These are phyloP conservation scores for Globisporangium barbulae DNA, from an alignment of 352 stramenopile genomes.

Conservation along the genomic window DNA sequence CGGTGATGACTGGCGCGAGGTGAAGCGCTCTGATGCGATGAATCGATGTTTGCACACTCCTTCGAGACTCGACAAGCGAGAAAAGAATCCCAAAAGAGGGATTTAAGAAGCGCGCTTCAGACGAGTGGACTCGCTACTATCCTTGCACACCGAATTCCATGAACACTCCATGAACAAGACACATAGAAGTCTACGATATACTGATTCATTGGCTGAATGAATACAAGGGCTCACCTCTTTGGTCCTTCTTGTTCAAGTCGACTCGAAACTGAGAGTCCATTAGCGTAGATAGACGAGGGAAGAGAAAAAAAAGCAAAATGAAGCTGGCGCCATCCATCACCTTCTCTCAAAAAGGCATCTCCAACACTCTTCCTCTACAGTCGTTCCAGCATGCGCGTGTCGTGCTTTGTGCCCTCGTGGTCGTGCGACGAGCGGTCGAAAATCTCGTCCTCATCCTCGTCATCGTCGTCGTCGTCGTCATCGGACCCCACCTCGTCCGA, in stretches of 20 bases:
- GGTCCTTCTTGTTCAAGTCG: neutral
- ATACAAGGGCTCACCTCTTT: neutral
- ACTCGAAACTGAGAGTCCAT: neutral
- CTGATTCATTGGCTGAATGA: too few species aligned
- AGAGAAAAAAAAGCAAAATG: neutral
- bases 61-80: too few species aligned
- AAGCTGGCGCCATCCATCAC: neutral
- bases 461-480: conserved; percentile 26
- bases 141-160: neutral
- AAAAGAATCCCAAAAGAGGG: too few species aligned
- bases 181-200: too few species aligned
- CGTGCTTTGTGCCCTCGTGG: conserved; percentile 42
- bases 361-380: conserved; percentile 28
- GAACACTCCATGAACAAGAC: neutral
- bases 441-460: conserved; percentile 72
- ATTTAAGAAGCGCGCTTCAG: too few species aligned
- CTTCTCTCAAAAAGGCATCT: neutral
- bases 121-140: too few species aligned
- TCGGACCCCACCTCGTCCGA: conserved; percentile 20
- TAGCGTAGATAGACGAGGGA: neutral
- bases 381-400: conserved; percentile 52
- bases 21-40: too few species aligned
- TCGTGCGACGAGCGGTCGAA: conserved; percentile 49
- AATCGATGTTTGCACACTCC: too few species aligned
- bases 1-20: too few species aligned